Evolutionary conservation across 768 basidiomycete species (phyloP), one percentile per base, ranked within the genome.

Genomic region (Mycena galopus): DNA sequence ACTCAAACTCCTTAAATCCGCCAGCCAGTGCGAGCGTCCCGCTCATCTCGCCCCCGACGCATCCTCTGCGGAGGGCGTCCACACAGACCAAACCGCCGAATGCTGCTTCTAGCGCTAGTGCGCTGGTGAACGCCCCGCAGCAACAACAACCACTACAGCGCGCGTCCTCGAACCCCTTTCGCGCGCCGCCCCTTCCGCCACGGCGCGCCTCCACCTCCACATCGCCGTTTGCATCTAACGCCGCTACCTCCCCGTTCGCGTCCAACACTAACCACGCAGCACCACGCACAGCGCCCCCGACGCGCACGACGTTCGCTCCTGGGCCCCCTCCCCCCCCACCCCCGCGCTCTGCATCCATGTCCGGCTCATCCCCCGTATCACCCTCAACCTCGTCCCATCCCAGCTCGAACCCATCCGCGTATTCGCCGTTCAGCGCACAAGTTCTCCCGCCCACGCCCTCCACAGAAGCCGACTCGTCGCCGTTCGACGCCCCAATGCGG

Each of bases 41-140:
- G 25, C 2, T 16, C n/a, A 21, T 10, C 0, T 21, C 55, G 16
- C 69, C 73, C 0, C 73, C 73, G 33, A 64, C 56, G 8, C 73
- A 71, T n/a, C 69, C 73, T 4, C 50, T 74, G 27, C 65, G 73
- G 0, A 64, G 73, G 25, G 65, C 73, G 4, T 35, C 37, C 7
- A 55, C 68, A n/a, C 64, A 65, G 29, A 47, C 4, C 39, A 14
- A 60, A 14, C 10, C 58, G 7, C 29, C 51, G n/a, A 33, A 9
- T 33, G 2, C 23, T 16, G 11, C 23, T 9, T 3, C 25, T 29
- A 10, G 25, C 3, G 0, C 25, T 3, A 27, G 51, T 10, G 11
- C 51, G 7, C 1, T 17, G 8, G 0, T 17, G 42, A 37, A 37
- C 4, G 14, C 23, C 10, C 39, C 21, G 32, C 14, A 56, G 29